phyloP scores from a whole-genome alignment of 768 basidiomycete genomes.

The Trametes cinnabarina region DNA sequence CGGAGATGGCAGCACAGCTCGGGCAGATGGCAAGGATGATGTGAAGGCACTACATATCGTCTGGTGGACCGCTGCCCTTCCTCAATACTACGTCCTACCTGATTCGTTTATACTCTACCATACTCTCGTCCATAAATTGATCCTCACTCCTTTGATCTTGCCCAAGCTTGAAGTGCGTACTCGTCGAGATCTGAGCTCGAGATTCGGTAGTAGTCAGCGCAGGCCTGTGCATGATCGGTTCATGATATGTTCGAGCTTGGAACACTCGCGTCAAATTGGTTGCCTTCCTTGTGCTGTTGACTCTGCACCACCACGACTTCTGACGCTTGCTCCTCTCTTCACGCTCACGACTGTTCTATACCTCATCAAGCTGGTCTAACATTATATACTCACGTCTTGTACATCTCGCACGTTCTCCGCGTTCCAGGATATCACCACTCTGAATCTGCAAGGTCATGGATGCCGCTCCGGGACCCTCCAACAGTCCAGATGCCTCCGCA shows the following conservation, averaged over 20 bases:
- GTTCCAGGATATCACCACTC: background rate
- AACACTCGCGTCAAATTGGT: too few relatives aligned
- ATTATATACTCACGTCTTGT: background rate
- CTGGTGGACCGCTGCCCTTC: background rate
- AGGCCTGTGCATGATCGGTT: too few relatives aligned
- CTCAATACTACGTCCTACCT: background rate
- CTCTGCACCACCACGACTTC: constrained; percentile 13
- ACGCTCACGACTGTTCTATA: constrained; percentile 5
- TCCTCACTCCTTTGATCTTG: constrained; percentile 8
- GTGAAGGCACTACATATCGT: constrained; percentile 17
- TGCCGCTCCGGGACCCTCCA: constrained; percentile 8
- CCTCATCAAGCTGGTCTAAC: background rate
- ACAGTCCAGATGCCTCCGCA: background rate
- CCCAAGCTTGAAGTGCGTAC: too few relatives aligned
- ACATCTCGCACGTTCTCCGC: background rate
- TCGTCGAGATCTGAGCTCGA: too few relatives aligned
- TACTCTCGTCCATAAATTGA: constrained; percentile 13
- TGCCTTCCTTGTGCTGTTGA: constrained; percentile 12
- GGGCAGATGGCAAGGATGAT: constrained; percentile 46
- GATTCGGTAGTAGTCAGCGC: too few relatives aligned
- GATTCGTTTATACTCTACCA: constrained; percentile 17
- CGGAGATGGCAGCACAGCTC: constrained; percentile 76
- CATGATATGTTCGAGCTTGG: too few relatives aligned
- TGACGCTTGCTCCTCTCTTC: constrained; percentile 8
- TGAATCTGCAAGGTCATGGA: constrained; percentile 11